A percentile compares a stretch with the other conserved stretches of the same genome.
Evolutionary conservation across 345 rosid species (phyloP).

Genomic region (Eutrema japonicum): DNA sequence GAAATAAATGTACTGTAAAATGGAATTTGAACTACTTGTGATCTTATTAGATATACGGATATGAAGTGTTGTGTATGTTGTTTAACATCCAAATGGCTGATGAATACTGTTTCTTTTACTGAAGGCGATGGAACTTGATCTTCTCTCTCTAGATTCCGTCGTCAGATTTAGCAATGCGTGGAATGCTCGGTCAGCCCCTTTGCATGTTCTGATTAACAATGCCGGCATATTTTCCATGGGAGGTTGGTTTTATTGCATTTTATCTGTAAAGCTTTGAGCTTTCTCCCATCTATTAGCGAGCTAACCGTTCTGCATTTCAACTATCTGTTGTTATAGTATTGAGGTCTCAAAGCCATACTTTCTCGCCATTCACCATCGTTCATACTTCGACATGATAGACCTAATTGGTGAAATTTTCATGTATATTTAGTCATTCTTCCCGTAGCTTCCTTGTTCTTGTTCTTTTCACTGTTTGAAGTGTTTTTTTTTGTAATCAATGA

Average conservation of each 20-base stretch:
- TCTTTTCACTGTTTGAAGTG: neutral
- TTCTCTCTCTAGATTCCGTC: conserved; percentile 84
- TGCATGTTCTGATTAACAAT: conserved; percentile 86
- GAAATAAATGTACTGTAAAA: neutral
- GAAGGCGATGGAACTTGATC: conserved; percentile 95
- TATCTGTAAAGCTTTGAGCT: conserved; percentile 8
- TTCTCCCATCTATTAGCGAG: neutral
- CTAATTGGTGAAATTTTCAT: neutral
- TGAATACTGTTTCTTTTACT: conserved; percentile 16
- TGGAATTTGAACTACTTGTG: too few relatives aligned
- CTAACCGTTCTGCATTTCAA: neutral
- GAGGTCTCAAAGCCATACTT: neutral
- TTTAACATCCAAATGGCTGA: conserved; percentile 21
- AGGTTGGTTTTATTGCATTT: conserved; percentile 55
- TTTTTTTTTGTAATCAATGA: neutral
- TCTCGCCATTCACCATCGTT: neutral
- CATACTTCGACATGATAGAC: neutral
- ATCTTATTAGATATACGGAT: neutral
- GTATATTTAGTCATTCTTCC: neutral
- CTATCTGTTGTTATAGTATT: conserved; percentile 4
- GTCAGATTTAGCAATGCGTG: conserved; percentile 68
- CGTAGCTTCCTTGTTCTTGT: neutral
- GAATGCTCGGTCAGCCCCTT: conserved; percentile 66
- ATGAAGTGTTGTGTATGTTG: neutral
- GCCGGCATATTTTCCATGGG: conserved; percentile 95